phyloP scores from a whole-genome alignment of 164 flowering plant species.

The Nymphaea thermarum region DNA sequence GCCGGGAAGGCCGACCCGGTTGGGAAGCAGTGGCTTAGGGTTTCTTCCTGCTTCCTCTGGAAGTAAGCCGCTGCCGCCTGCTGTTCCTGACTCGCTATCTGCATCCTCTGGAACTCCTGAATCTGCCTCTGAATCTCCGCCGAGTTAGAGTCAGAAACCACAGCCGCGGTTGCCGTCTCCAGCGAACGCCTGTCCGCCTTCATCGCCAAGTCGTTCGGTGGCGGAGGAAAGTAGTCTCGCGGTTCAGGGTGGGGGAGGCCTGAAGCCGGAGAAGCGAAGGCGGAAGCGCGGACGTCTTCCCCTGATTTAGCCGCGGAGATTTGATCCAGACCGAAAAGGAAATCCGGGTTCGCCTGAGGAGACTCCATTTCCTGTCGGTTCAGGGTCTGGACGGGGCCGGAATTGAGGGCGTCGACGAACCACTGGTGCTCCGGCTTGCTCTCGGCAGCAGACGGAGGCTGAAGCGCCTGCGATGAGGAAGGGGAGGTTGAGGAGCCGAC shows the following conservation, averaged over 20 bases:
- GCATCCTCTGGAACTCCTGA: slow-evolving; percentile 40
- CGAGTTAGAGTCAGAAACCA: slow-evolving; percentile 15
- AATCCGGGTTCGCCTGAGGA: slow-evolving; percentile 29
- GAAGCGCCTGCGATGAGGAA: slow-evolving; percentile 10
- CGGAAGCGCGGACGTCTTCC: neutral
- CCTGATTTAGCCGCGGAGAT: slow-evolving; percentile 6
- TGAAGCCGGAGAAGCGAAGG: slow-evolving; percentile 6
- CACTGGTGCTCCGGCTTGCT: slow-evolving; percentile 43
- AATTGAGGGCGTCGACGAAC: slow-evolving; percentile 74
- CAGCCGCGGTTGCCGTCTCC: slow-evolving; percentile 21
- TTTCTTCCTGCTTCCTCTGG: slow-evolving; percentile 23
- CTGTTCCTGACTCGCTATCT: slow-evolving; percentile 28
- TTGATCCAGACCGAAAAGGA: slow-evolving; percentile 67
- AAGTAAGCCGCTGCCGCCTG: slow-evolving; percentile 1
- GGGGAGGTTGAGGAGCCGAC: slow-evolving; percentile 5
- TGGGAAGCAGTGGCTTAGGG: neutral
- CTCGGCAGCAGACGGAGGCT: slow-evolving; percentile 12
- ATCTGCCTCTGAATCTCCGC: slow-evolving; percentile 42
- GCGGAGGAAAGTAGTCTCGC: slow-evolving; percentile 10
- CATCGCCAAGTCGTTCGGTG: slow-evolving; percentile 7
- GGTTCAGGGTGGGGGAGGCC: slow-evolving; percentile 13
- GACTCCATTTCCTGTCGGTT: slow-evolving; percentile 18
- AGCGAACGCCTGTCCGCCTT: slow-evolving; percentile 11
- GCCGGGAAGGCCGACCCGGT: slow-evolving; percentile 12
- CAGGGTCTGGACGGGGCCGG: slow-evolving; percentile 28